A percentile compares a stretch with the other conserved stretches of the same genome.
These are phyloP conservation scores for Calamus simplicifolius DNA, from an alignment of 176 grass and related monocot genomes.

Conservation along the genomic window DNA sequence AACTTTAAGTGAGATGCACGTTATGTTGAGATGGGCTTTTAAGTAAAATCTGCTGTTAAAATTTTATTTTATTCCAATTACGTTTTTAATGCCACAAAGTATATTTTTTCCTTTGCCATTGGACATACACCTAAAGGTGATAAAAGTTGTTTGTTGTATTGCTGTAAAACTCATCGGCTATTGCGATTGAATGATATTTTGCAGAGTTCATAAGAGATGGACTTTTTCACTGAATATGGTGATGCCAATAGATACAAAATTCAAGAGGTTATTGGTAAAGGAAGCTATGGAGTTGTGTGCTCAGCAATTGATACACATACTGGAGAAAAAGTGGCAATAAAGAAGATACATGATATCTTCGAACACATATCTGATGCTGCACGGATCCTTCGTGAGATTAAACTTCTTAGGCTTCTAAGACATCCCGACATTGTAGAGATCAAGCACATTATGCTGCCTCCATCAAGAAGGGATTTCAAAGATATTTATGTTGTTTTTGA, in stretches of 20 bases:
- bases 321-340: conserved; percentile 86
- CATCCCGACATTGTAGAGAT: conserved; percentile 97
- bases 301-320: conserved; percentile 87
- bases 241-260: conserved; percentile 83
- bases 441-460: conserved; percentile 87
- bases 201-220: conserved; percentile 72
- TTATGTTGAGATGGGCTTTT: too few relatives aligned
- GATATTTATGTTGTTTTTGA: conserved; percentile 96
- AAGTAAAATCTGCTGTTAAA: too few relatives aligned
- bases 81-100: not conserved
- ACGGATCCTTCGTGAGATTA: conserved; percentile 88
- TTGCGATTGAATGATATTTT: conserved; percentile 1
- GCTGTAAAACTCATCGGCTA: not conserved
- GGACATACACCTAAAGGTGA: not conserved
- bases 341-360: conserved; percentile 87
- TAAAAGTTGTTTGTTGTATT: not conserved
- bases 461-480: conserved; percentile 71
- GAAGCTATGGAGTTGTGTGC: conserved; percentile 87
- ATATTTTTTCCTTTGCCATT: conserved; percentile 1
- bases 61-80: too few relatives aligned
- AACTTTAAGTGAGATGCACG: too few relatives aligned
- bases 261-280: conserved; percentile 81
- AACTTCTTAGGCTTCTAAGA: conserved; percentile 68
- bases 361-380: conserved; percentile 82
- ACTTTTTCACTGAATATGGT: conserved; percentile 82